Evolutionary conservation across 805 yeast species (phyloP), one percentile per base, ranked within the genome.

Genomic region (Candida koratica): DNA sequence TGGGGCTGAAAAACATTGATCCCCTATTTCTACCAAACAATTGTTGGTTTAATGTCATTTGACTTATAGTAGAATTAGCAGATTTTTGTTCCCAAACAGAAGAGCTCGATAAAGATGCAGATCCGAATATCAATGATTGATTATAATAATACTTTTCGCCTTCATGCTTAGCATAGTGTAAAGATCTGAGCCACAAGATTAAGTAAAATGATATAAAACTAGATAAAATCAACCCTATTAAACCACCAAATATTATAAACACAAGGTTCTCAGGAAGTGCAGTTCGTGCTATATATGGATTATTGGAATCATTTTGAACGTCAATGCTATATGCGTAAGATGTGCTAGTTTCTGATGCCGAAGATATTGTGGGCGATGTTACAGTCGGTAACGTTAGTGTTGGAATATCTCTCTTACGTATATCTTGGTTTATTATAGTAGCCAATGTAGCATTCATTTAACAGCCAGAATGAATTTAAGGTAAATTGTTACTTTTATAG

Each of bases 1-100:
- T 72, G 2, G 81, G 81, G 17, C 78, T 72, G 13, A 75, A 60
- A 40, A 71, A 73, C 71, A 75, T 59, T 4, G 78, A 71, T 8
- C 57, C 55, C 41, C 77, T 50, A 14, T 60, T 53, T 23, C 41
- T 39, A 12, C 58, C 43, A 10, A 64, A 65, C 25, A 36, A 36
- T 8, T 41, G 43, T 25, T 44, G 43, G 15, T 41, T 41, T 14
- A 44, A 22, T 5, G 41, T 33, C 37, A 37, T 24, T 18, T 44
- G 47, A 32, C 47, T 44, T 18, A 37, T 11, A 32, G 36, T 44
- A 5, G 37, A 37, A 28, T 33, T 17, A 5, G 36, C 20, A 13
- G 41, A 35, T 20, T 31, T 44, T 35, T 48, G 52, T 33, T 58
- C 62, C 17, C 49, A 35, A 16, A 53, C 28, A 5, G 64, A 58